Evolutionary conservation across 768 basidiomycete species (phyloP).

Genomic region (Pisolithus orientalis): DNA sequence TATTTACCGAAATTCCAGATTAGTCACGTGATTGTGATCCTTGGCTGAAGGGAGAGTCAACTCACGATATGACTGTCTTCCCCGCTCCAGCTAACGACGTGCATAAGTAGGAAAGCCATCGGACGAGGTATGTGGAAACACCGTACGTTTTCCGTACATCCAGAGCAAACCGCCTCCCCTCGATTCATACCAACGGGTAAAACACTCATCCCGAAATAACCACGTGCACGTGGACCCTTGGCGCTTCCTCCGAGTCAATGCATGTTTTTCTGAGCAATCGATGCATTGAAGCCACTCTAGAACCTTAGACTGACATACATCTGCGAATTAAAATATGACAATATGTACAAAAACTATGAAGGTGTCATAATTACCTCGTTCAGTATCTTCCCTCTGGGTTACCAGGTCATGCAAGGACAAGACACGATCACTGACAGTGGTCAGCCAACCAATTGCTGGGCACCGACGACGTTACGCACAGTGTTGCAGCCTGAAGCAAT

Average conservation of each 20-base stretch:
- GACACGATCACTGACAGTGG: too few species aligned
- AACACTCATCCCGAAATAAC: not conserved
- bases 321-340: not conserved
- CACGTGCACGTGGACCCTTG: not conserved
- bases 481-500: too few species aligned
- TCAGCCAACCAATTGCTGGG: not conserved
- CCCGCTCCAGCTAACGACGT: conserved; percentile 11
- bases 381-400: not conserved
- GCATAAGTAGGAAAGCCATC: not conserved
- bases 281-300: not conserved
- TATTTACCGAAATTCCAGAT: not conserved
- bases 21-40: not conserved
- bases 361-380: not conserved
- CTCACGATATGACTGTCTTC: conserved; percentile 15
- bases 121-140: not conserved
- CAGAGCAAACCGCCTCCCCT: conserved; percentile 7
- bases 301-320: not conserved
- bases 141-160: conserved; percentile 15
- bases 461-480: not conserved
- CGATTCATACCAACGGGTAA: not conserved
- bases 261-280: not conserved
- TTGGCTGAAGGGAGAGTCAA: not conserved
- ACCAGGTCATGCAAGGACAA: not conserved
- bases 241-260: not conserved
- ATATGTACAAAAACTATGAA: too few species aligned